phyloP scores from a whole-genome alignment of 768 basidiomycete species.

The Kwoniella sp. region DNA sequence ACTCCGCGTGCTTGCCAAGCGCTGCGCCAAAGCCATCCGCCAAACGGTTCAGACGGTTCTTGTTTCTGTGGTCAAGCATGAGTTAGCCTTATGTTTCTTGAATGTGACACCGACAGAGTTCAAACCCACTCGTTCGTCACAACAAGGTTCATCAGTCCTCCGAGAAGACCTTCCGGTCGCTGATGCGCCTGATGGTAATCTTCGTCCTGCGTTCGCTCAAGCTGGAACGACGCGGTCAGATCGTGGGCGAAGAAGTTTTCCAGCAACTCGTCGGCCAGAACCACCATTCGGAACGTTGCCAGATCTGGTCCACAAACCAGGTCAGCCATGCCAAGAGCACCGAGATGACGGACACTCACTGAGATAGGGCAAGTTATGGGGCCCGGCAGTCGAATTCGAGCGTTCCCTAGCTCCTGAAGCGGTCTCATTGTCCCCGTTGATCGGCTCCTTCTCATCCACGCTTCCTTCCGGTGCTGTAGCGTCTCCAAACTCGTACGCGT shows the following conservation, averaged over 20 bases:
- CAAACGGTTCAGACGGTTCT: conserved; percentile 85
- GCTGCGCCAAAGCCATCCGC: conserved; percentile 92
- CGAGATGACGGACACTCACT: conserved; percentile 57
- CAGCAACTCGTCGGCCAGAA: conserved; percentile 90
- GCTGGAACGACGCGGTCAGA: conserved; percentile 77
- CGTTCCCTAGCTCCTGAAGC: conserved; percentile 50
- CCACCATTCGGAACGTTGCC: conserved; percentile 86
- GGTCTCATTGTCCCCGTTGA: conserved; percentile 42
- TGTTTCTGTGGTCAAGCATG: conserved; percentile 55
- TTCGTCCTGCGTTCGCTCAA: conserved; percentile 59
- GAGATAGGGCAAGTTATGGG: conserved; percentile 82
- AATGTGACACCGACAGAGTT: background rate
- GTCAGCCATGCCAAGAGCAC: background rate
- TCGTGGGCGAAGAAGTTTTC: conserved; percentile 96
- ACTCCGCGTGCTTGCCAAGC: conserved; percentile 75
- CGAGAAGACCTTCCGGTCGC: conserved; percentile 53
- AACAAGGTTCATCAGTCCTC: conserved; percentile 84
- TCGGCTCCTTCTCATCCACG: conserved; percentile 22
- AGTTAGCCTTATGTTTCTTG: conserved; percentile 3
- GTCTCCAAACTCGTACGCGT: conserved; percentile 96
- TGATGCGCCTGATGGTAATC: conserved; percentile 50
- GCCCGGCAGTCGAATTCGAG: conserved; percentile 50
- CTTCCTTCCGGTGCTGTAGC: conserved; percentile 53
- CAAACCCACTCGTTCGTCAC: conserved; percentile 63
- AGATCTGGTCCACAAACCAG: conserved; percentile 53